These are phyloP conservation scores for Platanthera guangdongensis DNA, from an alignment of 106 monocot genomes.

Conservation along the genomic window DNA sequence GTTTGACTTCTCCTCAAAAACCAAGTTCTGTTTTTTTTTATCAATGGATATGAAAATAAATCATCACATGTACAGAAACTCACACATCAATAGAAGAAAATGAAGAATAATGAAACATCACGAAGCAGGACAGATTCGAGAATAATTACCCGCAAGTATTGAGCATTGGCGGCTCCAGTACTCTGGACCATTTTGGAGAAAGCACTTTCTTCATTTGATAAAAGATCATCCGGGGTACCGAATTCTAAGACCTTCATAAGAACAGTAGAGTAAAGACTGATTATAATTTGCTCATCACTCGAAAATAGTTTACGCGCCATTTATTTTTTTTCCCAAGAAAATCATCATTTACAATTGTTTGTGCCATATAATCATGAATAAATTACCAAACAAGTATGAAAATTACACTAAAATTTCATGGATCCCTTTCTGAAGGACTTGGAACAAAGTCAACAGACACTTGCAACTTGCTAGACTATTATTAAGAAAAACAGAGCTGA, in stretches of 20 bases:
- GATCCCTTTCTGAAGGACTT: neutral
- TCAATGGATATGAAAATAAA: neutral
- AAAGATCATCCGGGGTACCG: slow-evolving; percentile 70
- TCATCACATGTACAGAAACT: neutral
- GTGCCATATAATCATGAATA: neutral
- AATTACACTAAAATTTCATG: neutral
- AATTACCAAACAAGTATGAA: neutral
- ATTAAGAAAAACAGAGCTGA: neutral
- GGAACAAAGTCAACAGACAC: neutral
- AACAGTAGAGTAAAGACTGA: neutral
- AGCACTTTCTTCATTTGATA: slow-evolving; percentile 75
- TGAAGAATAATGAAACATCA: neutral
- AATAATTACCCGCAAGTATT: slow-evolving; percentile 71
- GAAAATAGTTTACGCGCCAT: neutral
- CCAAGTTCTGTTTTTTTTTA: slow-evolving; percentile 49
- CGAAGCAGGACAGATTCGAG: neutral
- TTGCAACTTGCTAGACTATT: neutral
- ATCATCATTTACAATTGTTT: neutral
- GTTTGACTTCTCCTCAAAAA: slow-evolving; percentile 32
- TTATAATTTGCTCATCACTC: neutral
- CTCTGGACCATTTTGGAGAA: slow-evolving; percentile 97
- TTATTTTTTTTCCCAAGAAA: too few relatives aligned
- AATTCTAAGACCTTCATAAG: slow-evolving; percentile 76
- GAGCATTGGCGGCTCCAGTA: slow-evolving; percentile 92
- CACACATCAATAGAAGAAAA: neutral